Evolutionary conservation across 2,329 filamentous ascomycete species (phyloP).

Genomic region (Exophiala oligosperma): DNA sequence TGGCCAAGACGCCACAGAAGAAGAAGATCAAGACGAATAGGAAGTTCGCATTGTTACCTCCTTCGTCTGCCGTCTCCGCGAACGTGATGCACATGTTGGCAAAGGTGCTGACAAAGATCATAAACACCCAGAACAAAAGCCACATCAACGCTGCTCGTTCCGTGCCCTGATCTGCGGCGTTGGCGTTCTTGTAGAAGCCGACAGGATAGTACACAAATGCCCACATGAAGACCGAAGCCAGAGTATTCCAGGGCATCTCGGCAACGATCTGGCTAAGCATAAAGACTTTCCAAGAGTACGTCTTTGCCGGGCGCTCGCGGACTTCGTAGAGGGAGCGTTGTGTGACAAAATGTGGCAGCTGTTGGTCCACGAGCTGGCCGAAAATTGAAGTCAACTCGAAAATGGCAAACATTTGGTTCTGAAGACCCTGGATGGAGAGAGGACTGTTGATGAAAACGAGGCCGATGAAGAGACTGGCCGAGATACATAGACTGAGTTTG

Average conservation of each 20-base stretch:
- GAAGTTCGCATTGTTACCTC: slow-evolving; percentile 61
- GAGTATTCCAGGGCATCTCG: slow-evolving; percentile 67
- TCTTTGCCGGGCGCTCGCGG: slow-evolving; percentile 62
- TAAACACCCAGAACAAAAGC: slow-evolving; percentile 50
- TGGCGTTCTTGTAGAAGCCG: slow-evolving; percentile 43
- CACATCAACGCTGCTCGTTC: slow-evolving; percentile 74
- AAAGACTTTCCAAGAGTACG: slow-evolving; percentile 74
- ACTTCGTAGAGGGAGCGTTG: slow-evolving; percentile 60
- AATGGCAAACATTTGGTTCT: slow-evolving; percentile 29
- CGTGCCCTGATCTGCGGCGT: slow-evolving; percentile 65
- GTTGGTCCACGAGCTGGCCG: slow-evolving; percentile 39
- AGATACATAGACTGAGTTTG: slow-evolving; percentile 51
- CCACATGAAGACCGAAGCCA: slow-evolving; percentile 63
- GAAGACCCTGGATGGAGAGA: slow-evolving; percentile 26
- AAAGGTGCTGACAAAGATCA: slow-evolving; percentile 71
- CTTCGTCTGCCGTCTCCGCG: slow-evolving; percentile 71
- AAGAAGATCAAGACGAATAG: slow-evolving; percentile 59
- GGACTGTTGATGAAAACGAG: slow-evolving; percentile 18
- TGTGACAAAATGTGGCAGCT: slow-evolving; percentile 59
- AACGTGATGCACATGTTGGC: slow-evolving; percentile 69
- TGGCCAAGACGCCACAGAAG: slow-evolving; percentile 51
- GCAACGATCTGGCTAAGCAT: slow-evolving; percentile 68
- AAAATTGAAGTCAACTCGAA: slow-evolving; percentile 27
- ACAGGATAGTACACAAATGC: slow-evolving; percentile 68
- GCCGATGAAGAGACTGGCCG: slow-evolving; percentile 32